Evolutionary conservation across 768 basidiomycete species (phyloP), one percentile per base, ranked within the genome.

Genomic region (Termitomyces sp.): DNA sequence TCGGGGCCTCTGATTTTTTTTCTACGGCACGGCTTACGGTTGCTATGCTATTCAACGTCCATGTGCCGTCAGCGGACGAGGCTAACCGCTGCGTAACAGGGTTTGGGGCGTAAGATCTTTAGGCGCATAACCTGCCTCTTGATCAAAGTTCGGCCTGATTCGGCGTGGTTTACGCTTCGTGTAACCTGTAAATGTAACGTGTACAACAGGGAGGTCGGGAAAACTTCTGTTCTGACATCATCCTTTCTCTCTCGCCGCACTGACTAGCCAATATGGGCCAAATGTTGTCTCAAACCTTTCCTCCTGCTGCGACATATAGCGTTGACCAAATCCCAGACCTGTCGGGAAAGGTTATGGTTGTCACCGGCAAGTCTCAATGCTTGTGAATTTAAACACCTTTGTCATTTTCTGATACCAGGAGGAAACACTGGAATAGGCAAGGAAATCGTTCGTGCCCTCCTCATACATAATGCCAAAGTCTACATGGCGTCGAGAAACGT

Each of bases 341-440:
- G 57, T 53, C 66, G 11, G 69, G 70, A 23, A 75, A 69, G 57
- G 70, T 72, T 22, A 62, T 67, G 46, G 61, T 75, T 25, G 64
- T 75, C 38, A 73, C 71, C 0, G 63, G 63, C 57, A 44, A 18
- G 55, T 53, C 54, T 39, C 32, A 31, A 25, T 5, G 27, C 18
- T 25, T 29, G 35, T 18, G 20, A 2, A 41, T 22, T 12, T 22
- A 44, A 31, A 48, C 35, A 12, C 16, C 39, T 48, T 40, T 23
- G 45, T 44, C 43, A 32, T 22, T 35, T 20, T 22, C 27, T n/a
- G 31, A 39, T 46, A 29, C 45, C 18, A 60, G 76, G 75, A 15
- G 75, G 64, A 12, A 76, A 73, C 27, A 57, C 67, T 5, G 75
- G 76, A 1, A 71, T 76, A 25, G 76, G 75, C 0, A 70, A 71